Evolutionary conservation across 257 asterid genomes (phyloP), one percentile per base, ranked within the genome.

Genomic region (Thymus mandschuricus): DNA sequence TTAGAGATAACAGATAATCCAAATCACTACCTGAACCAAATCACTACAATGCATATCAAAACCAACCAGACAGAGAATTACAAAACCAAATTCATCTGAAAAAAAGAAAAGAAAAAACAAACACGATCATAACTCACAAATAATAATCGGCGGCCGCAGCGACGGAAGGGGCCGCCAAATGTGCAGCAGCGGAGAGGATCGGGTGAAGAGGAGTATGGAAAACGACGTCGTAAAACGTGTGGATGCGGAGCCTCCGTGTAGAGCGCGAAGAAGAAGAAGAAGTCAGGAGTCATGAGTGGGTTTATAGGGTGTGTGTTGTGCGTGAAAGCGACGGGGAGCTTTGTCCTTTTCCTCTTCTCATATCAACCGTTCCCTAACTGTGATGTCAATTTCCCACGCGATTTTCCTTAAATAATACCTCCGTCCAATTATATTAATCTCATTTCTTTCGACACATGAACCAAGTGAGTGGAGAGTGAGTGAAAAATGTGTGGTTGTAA

Each of bases 221-320:
- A 15, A 64, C 52, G 61, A 38, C 57, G 52, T 58, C 69, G 70
- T 59, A 50, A 3, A 40, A 60, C 46, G 28, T 8, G 60, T 31
- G 66, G 69, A 63, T 0, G 21, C 10, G 75, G 60, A 44, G 67
- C 56, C 9, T 28, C 68, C 34, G 64, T 13, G 60, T 40, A 31
- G 72, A 45, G 49, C 13, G 49, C 60, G 40, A 38, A 64, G 35
- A 33, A 61, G 10, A 21, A 38, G 44, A 69, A 52, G 64, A 62
- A 58, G 60, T 58, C 76, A 49, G 51, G 31, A 69, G 78, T 75
- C 80, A 75, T 80, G 67, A 72, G 68, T 61, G 46, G 77, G 66
- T 34, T 68, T 68, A 49, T 49, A 10, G 15, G 9, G 57, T 52
- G 61, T 68, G 41, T 59, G 68, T 57, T 56, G 48, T 8, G 66